Evolutionary conservation across 2,329 filamentous ascomycete genomes (phyloP).

Genomic region (Colletotrichum viniferum): DNA sequence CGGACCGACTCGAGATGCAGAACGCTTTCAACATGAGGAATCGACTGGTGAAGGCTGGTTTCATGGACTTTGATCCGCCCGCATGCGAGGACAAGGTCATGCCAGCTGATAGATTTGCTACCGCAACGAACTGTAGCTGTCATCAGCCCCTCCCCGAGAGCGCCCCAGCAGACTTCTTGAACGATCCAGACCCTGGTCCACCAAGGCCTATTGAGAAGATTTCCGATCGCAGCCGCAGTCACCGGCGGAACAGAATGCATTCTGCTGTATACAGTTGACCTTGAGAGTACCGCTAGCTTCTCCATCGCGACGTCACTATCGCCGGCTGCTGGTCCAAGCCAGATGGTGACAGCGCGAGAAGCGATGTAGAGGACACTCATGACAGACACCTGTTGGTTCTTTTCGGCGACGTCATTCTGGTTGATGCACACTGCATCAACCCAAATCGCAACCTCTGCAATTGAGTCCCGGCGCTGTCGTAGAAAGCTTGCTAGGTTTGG

Average conservation of each 20-base stretch:
- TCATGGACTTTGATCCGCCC: background rate
- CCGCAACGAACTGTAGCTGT: background rate
- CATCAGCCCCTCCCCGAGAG: background rate
- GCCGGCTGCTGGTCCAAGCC: slow-evolving; percentile 26
- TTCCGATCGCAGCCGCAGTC: background rate
- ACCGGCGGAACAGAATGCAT: background rate
- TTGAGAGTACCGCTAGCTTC: background rate
- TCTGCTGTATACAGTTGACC: background rate
- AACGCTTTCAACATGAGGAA: background rate
- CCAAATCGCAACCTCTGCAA: background rate
- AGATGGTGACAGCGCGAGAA: slow-evolving; percentile 23
- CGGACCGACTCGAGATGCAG: background rate
- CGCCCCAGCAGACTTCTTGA: background rate
- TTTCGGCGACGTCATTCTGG: slow-evolving; percentile 2
- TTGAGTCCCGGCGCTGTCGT: background rate
- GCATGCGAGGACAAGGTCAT: background rate
- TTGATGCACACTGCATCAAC: slow-evolving; percentile 11
- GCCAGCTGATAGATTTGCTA: background rate
- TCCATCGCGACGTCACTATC: background rate
- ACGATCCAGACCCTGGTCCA: background rate
- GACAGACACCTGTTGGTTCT: background rate
- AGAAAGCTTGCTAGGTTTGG: background rate
- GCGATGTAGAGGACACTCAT: background rate
- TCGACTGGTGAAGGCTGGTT: background rate
- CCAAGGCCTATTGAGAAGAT: background rate